Conservation (phyloP, 2,329 filamentous ascomycete genomes). For the Fusarium begoniae region DNA sequence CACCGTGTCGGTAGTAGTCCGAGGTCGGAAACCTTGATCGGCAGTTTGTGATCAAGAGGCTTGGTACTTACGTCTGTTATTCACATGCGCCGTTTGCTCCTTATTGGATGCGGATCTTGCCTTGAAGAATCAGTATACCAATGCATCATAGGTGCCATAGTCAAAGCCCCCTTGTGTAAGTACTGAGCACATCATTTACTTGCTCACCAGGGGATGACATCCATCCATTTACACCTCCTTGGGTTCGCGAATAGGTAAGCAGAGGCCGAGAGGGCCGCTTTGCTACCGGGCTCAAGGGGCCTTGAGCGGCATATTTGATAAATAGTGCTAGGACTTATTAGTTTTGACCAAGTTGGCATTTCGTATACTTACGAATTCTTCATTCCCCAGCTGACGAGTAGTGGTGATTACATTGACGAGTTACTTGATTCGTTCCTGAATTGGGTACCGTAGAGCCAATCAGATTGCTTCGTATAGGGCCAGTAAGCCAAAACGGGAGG, state of each 20-base stretch:
- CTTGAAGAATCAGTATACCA: not conserved
- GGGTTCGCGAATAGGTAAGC: not conserved
- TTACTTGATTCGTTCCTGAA: constrained; percentile 17
- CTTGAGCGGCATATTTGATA: too few species aligned
- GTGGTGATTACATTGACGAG: constrained; percentile 9
- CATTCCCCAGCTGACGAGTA: not conserved
- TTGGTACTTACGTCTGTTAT: not conserved
- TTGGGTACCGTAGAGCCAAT: not conserved
- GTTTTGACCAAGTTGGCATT: not conserved
- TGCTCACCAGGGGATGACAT: not conserved
- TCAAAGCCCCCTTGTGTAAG: not conserved
- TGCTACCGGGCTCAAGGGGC: not conserved
- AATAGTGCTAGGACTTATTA: not conserved
- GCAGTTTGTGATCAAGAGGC: not conserved
- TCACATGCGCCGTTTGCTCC: not conserved
- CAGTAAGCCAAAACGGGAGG: not conserved
- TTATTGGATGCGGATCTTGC: not conserved
- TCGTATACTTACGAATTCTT: not conserved
- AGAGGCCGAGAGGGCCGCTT: too few species aligned
- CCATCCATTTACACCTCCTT: too few species aligned
- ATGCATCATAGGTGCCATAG: not conserved
- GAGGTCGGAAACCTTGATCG: not conserved
- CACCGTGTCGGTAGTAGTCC: not conserved
- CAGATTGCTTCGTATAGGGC: not conserved
- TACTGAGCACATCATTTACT: not conserved